Evolutionary conservation across 768 basidiomycete genomes (phyloP).

Genomic region (Boletus fagicola): DNA sequence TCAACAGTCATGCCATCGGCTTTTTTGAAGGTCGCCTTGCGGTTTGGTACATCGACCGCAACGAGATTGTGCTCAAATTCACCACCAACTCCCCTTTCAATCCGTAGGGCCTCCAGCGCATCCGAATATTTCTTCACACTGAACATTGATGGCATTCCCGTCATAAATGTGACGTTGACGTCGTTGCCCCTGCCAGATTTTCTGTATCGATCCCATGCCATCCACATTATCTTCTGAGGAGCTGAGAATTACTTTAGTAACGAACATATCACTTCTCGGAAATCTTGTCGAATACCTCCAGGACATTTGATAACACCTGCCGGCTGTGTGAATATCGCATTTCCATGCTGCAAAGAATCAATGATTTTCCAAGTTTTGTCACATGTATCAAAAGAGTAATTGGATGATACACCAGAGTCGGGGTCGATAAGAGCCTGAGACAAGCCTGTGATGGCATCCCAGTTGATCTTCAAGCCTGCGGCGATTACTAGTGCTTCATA

Average conservation of each 20-base stretch:
- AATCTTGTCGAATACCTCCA: conserved; percentile 52
- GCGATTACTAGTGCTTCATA: conserved; percentile 92
- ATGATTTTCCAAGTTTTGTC: conserved; percentile 89
- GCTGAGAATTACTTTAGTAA: conserved; percentile 40
- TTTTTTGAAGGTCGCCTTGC: conserved; percentile 83
- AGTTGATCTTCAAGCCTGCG: conserved; percentile 85
- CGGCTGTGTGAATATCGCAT: conserved; percentile 94
- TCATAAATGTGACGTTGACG: conserved; percentile 75
- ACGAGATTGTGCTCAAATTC: conserved; percentile 82
- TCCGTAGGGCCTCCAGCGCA: conserved; percentile 72
- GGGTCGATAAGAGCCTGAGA: conserved; percentile 74
- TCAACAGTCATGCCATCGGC: conserved; percentile 65
- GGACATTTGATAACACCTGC: conserved; percentile 92
- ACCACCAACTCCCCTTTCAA: conserved; percentile 77
- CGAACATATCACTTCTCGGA: not conserved
- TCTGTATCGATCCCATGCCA: conserved; percentile 84
- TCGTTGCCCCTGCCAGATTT: conserved; percentile 55
- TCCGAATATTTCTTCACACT: conserved; percentile 95
- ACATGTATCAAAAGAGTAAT: conserved; percentile 87
- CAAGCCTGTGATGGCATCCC: conserved; percentile 70
- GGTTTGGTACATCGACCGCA: conserved; percentile 65
- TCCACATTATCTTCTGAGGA: conserved; percentile 95
- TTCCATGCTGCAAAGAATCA: conserved; percentile 68
- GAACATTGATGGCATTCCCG: conserved; percentile 95
- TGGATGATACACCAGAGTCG: conserved; percentile 80